Evolutionary conservation across 2,329 filamentous ascomycete species (phyloP), one percentile per base, ranked within the genome.

Genomic region (Acephala macrosclerotiorum): DNA sequence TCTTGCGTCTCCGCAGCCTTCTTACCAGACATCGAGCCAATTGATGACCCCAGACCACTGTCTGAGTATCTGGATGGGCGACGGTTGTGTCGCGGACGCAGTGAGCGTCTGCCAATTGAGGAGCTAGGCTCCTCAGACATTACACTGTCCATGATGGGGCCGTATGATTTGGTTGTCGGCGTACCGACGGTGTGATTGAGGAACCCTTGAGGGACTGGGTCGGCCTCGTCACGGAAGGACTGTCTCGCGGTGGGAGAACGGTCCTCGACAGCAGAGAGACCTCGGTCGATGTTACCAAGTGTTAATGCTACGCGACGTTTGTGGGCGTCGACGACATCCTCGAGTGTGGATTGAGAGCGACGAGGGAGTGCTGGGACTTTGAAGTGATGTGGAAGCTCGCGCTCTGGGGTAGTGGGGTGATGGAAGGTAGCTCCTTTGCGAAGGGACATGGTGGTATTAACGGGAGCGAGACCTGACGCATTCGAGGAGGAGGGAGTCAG

Each of bases 31-130:
- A 81, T 84, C 57, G 87, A 91, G 67, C 84, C 86, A 74, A 97
- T 84, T 49, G 94, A 97, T 51, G 93, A 91, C 60, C 94, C 94
- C 69, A 97, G 83, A 61, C 93, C 94, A 77, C 94, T 97, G 81
- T 97, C 94, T 18, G 93, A 96, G 75, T 89, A 86, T 75, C 89
- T 85, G 51, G 83, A 83, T 66, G 82, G 80, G 75, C 88, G 85
- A 65, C 84, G 84, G 59, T 80, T 77, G 36, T 73, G 81, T 66
- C 85, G 85, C 69, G 85, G 83, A 66, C 84, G 86, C 69, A 85
- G 77, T 47, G 85, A 80, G 67, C 83, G 82, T 84, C 79, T 67
- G 83, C 74, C 77, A 83, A 83, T 66, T 75, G 74, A 69, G 82
- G 71, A 69, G 82, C 70, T 61, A 73, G 67, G 74, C 67, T 79